Evolutionary conservation across 176 grass and related monocot genomes (phyloP).

Genomic region (Oryza glumipatula): DNA sequence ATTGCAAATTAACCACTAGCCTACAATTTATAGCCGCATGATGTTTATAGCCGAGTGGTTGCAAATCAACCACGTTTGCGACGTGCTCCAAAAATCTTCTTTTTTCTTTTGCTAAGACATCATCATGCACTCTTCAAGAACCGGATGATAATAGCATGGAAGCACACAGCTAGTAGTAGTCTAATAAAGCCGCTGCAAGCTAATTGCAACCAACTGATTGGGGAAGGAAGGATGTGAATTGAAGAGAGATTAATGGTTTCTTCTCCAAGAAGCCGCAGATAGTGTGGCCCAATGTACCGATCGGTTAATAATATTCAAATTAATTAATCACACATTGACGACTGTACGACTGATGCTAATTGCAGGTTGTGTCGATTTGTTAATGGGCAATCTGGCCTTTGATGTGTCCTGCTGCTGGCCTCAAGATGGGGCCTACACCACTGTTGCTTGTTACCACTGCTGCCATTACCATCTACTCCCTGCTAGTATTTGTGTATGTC

Average conservation of each 20-base stretch:
- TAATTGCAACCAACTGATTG: not conserved
- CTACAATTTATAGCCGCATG: not conserved
- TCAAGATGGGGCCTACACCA: constrained; percentile 7
- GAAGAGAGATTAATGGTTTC: not conserved
- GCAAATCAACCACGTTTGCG: not conserved
- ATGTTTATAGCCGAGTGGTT: not conserved
- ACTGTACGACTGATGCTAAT: constrained; percentile 43
- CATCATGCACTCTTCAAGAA: not conserved
- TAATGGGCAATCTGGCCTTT: not conserved
- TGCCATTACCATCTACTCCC: not conserved
- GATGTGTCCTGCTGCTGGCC: constrained; percentile 40
- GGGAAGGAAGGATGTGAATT: not conserved
- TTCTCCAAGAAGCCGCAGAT: not conserved
- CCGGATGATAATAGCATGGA: not conserved
- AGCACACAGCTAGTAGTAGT: not conserved
- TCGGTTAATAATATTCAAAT: not conserved
- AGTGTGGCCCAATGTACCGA: not conserved
- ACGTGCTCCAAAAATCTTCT: not conserved
- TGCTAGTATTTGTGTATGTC: too few species aligned
- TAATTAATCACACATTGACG: constrained; percentile 20
- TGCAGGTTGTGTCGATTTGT: constrained; percentile 22
- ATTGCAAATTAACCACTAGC: not conserved
- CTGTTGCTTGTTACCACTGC: not conserved
- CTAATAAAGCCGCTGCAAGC: not conserved
- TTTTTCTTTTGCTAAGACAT: not conserved